Evolutionary conservation across 169 alveolate genomes (phyloP).

Genomic region (Cryptosporidium ubiquitum): DNA sequence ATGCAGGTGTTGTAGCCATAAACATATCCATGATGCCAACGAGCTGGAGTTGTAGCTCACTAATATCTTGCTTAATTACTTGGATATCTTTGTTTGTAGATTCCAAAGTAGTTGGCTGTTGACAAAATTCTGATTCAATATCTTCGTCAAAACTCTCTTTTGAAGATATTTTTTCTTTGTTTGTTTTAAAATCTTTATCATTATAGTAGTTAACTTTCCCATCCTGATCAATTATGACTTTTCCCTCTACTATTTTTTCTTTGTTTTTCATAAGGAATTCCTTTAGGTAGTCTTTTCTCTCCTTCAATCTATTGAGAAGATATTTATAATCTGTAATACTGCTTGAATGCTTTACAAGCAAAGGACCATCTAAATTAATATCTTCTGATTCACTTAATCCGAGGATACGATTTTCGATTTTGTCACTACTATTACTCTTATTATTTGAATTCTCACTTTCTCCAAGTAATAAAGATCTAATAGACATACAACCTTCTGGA

Average conservation of each 20-base stretch:
- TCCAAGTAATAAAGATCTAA: constrained; percentile 35
- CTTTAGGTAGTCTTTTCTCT: constrained; percentile 31
- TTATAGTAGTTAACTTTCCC: constrained; percentile 12
- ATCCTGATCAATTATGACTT: background rate
- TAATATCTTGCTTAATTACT: constrained; percentile 25
- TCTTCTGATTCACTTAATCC: constrained; percentile 2
- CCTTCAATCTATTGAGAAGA: constrained; percentile 22
- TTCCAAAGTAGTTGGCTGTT: constrained; percentile 14
- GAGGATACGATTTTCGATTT: background rate
- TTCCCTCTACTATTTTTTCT: constrained; percentile 19
- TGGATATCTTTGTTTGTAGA: constrained; percentile 36
- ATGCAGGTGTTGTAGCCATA: constrained; percentile 61
- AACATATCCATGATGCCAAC: constrained; percentile 63
- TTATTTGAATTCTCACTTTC: background rate
- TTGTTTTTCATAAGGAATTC: constrained; percentile 18
- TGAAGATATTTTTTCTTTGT: background rate
- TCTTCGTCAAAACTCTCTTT: background rate
- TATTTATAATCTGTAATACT: constrained; percentile 44
- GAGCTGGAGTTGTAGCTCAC: constrained; percentile 45
- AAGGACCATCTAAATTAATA: constrained; percentile 20
- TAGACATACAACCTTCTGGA: constrained; percentile 37
- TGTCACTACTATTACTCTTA: background rate
- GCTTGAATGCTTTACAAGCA: constrained; percentile 26
- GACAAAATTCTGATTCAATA: constrained; percentile 10
- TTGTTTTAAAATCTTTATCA: background rate